These are phyloP conservation scores for Macrotyloma uniflorum DNA, from an alignment of 306 rosid genomes.

Conservation along the genomic window DNA sequence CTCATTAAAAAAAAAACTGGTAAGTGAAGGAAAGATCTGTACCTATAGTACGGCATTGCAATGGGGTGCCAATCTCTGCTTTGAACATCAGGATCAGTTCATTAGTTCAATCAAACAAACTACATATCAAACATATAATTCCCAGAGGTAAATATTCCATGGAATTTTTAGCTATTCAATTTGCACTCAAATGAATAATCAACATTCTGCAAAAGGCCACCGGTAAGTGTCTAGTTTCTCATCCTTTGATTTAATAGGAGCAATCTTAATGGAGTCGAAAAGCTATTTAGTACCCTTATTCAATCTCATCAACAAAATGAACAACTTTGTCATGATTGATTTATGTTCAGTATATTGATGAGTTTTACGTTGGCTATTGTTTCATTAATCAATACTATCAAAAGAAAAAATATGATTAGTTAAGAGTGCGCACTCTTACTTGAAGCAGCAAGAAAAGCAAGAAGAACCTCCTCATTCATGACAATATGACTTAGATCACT, in stretches of 20 bases:
- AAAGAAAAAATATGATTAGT: background rate
- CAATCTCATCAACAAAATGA: background rate
- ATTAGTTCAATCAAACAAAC: conserved; percentile 31
- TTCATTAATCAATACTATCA: background rate
- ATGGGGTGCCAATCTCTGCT: conserved; percentile 63
- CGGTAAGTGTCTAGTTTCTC: conserved; percentile 8
- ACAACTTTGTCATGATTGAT: background rate
- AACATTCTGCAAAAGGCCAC: background rate
- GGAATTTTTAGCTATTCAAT: background rate
- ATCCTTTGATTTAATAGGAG: background rate
- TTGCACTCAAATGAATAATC: conserved; percentile 13
- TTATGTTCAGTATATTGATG: background rate
- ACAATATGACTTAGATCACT: conserved; percentile 65
- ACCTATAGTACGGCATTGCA: conserved; percentile 67
- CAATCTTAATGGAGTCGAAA: background rate
- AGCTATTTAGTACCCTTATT: background rate
- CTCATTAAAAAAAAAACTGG: background rate
- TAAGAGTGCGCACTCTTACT: conserved; percentile 56
- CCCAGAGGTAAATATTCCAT: background rate
- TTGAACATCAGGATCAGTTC: conserved; percentile 30
- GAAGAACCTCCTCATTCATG: conserved; percentile 68
- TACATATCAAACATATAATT: background rate
- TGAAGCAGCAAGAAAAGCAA: conserved; percentile 76
- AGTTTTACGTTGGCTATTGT: background rate
- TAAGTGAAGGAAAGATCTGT: conserved; percentile 22